Base-by-base conservation (phyloP, 139 green algal genomes). In the Chlorella ohadii region DNA sequence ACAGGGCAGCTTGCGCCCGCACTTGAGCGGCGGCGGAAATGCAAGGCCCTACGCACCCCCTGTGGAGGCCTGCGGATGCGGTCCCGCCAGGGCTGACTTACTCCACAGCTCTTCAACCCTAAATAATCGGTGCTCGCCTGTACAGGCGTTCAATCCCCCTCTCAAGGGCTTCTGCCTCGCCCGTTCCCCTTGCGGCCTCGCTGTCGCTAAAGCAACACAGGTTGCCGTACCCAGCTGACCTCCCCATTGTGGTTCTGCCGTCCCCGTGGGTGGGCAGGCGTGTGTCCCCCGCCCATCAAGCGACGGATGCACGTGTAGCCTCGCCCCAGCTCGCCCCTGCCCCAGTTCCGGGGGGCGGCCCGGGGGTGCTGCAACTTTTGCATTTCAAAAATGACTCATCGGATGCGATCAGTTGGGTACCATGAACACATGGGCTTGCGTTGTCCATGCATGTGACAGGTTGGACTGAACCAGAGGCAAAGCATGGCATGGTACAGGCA, bases 41-140 rank as follows among this genome's bases (percentile, higher is more conserved):
- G 6, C 22, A 28, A 15, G 19, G 2, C 17, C 33, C 19, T 55
- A 71, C 25, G 36, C 56, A 70, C 74, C 33, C 34, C 22, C 51
- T 56, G 74, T n/a, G 16, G 16, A 31, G 31, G 34, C 20, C 16
- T 56, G 25, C 20, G 5, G 65, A 33, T 28, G 31, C 33, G 34
- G 74, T 34, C 74, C 68, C 74, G 74, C 11, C 56, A 81, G 74
- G 74, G 74, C 74, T 81, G 74, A 68, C 34, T 25, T 4, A 55
- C 28, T 36, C 74, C n/a, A n/a, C n/a, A 25, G 74, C 56, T 68
- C 74, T 70, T 68, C 57, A 81, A 81, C 74, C 74, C 74, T 81
- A 81, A 81, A 71, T 68, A 71, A 81, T 81, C 47, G 74, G 33
- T 81, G 74, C 56, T 71, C 74, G 74, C 74, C 74, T 81, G 19